Base-by-base conservation (phyloP, 495 filamentous ascomycete genomes). In the Daldinia childiae region DNA sequence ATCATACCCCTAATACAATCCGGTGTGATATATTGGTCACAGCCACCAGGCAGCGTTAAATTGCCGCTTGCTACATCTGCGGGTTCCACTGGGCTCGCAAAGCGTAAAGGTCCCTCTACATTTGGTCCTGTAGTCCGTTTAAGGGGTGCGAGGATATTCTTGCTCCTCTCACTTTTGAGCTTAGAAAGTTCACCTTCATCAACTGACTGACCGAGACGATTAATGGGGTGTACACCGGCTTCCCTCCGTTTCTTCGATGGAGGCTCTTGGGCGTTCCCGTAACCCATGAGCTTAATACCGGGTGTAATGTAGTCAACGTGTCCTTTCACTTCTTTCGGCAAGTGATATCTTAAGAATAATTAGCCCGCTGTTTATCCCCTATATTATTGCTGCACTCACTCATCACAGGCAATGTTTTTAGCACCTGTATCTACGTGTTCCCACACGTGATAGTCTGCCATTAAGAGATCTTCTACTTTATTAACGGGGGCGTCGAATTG, bases 221-320 rank as follows among this genome's bases (percentile, higher is more conserved):
- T 56, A 17, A 15, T 9, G 11, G 36, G 14, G 0, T 50, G 45
- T 36, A 5, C 2, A 3, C 21, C 24, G 9, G 24, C 45, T 24
- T 34, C 52, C 1, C 24, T 56, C 48, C 58, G 63, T 34, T 48
- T 68, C 50, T 54, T 66, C 30, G 45, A 52, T 27, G 54, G 64
- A 0, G 61, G 45, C 4, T 60, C 54, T 45, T 74, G 74, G 14
- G 56, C 62, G 41, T 75, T 68, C 17, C 75, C 75, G 41, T 73
- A 54, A 36, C 73, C 75, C 74, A 79, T 80, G 15, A 85, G 70
- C 62, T 83, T 87, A 65, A 90, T 77, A 3, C 86, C 86, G 0
- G 87, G 87, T 0, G 83, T 89, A 45, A 89, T 85, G 64, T 87
- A 89, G 75, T 90, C 88, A 43, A 90, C 78, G 58, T 90, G 84